Percentiles rank a stretch among this genome's conserved stretches.
phyloP scores from a whole-genome alignment of 2,329 filamentous ascomycete genomes.

The Ustulina deusta region DNA sequence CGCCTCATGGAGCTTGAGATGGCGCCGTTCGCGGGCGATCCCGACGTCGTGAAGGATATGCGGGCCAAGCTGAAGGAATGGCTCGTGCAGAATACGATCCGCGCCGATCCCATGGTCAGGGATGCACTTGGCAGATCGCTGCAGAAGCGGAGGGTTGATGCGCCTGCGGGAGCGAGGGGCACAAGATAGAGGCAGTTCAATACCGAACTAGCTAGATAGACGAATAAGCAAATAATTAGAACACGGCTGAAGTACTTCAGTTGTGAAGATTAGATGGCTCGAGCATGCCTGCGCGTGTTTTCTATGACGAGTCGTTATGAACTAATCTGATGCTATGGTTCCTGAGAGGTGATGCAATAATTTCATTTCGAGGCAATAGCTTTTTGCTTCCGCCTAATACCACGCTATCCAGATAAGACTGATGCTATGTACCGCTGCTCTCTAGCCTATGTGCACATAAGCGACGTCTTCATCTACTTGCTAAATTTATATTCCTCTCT shows the following conservation, averaged over 20 bases:
- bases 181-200: conserved; percentile 54
- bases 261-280: not conserved
- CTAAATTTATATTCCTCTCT: not conserved
- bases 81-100: conserved; percentile 87
- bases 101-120: conserved; percentile 82
- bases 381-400: conserved; percentile 13
- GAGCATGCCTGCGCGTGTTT: not conserved
- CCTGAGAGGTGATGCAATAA: not conserved
- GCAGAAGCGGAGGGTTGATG: conserved; percentile 70
- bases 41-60: conserved; percentile 71
- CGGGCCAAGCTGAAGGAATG: conserved; percentile 83
- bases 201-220: not conserved
- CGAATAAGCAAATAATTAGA: not conserved
- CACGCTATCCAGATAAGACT: conserved; percentile 4
- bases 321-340: not conserved
- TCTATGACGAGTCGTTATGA: not conserved
- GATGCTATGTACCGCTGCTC: not conserved
- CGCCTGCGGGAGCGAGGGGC: conserved; percentile 70
- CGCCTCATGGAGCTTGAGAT: conserved; percentile 82
- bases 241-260: not conserved
- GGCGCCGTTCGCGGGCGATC: conserved; percentile 82
- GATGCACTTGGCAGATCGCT: conserved; percentile 79
- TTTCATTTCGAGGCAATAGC: not conserved
- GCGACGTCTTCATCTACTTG: not conserved
- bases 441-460: conserved; percentile 23